Base-by-base conservation (phyloP, 495 filamentous ascomycete genomes). In the Aspergillus indologenus region DNA sequence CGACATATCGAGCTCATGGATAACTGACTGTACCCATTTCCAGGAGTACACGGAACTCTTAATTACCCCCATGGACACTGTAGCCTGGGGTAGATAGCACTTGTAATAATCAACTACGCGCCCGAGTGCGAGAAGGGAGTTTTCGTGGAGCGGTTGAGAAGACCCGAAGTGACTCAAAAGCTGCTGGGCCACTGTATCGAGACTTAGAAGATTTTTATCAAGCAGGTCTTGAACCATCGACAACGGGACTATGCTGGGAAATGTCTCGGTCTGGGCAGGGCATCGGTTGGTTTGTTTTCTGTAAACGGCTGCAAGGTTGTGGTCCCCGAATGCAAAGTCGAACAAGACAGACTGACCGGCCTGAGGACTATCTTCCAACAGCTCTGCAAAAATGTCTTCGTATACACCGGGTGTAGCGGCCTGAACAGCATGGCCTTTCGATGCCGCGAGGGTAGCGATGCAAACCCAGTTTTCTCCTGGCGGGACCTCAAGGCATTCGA, bases 241-340 rank as follows among this genome's bases (percentile, higher is more conserved):
- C 1, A 46, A 20, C n/a, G 14, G n/a, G 2, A 46, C 44, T 46
- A 20, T 46, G 9, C 44, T 46, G n/a, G 44, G 21, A n/a, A 46
- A 46, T 17, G 44, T 46, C n/a, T 9, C 2, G n/a, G 11, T 46
- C 14, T 19, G 14, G 44, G n/a, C 3, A 19, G 3, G 11, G 11
- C 9, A 18, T 40, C 14, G 12, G 14, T 21, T 20, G 12, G n/a
- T 50, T 7, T 20, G 47, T 9, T 42, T 51, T 42, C 45, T 11
- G 21, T 52, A 58, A 21, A 58, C 40, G 18, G 56, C 56, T 6
- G 56, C 47, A 22, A 52, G n/a, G 14, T 58, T 26, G n/a, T 58
- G 56, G 9, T 52, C 45, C 1, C 56, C 56, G 22, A 46, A 19
- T 8, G 21, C 34, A 14, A 58, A 22, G 1, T 58, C 56, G 20